Conservation (phyloP, 2,329 filamentous ascomycete genomes). For the Chrysoporthe puriensis region DNA sequence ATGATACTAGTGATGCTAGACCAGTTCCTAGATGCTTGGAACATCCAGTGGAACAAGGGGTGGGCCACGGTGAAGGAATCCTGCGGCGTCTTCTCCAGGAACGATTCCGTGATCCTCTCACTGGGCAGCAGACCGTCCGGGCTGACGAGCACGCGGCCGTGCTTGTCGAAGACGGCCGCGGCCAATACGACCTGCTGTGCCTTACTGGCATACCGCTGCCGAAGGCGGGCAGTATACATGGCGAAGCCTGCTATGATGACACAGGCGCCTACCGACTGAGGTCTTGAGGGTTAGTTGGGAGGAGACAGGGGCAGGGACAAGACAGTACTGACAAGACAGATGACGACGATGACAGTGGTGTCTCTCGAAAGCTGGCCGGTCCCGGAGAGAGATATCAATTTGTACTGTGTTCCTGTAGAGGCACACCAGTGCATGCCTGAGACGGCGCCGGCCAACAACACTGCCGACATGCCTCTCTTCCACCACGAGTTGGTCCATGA, state of each 20-base stretch:
- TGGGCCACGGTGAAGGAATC: conserved; percentile 79
- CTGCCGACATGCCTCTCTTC: conserved; percentile 69
- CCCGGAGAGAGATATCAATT: conserved; percentile 52
- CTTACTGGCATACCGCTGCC: conserved; percentile 57
- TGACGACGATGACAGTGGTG: conserved; percentile 73
- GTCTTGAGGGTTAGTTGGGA: not conserved
- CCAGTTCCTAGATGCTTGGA: conserved; percentile 81
- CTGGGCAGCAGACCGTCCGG: conserved; percentile 71
- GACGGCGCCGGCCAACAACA: conserved; percentile 72
- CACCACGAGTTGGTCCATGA: conserved; percentile 80
- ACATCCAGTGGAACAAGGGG: conserved; percentile 86
- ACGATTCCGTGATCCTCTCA: conserved; percentile 78
- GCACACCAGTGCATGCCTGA: conserved; percentile 90
- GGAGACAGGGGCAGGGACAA: not conserved
- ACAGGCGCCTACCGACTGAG: conserved; percentile 65
- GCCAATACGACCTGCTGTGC: conserved; percentile 64
- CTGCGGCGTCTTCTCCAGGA: conserved; percentile 63
- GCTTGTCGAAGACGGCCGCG: conserved; percentile 68
- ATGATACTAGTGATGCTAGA: conserved; percentile 67
- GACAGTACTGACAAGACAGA: conserved; percentile 61
- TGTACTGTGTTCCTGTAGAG: conserved; percentile 70
- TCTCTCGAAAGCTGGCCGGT: conserved; percentile 57
- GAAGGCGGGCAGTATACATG: conserved; percentile 56
- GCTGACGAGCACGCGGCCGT: conserved; percentile 69
- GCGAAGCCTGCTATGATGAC: conserved; percentile 60